These are phyloP conservation scores for Fusarium pseudoanthophilum DNA, from an alignment of 2,329 filamentous ascomycete species.

Conservation along the genomic window DNA sequence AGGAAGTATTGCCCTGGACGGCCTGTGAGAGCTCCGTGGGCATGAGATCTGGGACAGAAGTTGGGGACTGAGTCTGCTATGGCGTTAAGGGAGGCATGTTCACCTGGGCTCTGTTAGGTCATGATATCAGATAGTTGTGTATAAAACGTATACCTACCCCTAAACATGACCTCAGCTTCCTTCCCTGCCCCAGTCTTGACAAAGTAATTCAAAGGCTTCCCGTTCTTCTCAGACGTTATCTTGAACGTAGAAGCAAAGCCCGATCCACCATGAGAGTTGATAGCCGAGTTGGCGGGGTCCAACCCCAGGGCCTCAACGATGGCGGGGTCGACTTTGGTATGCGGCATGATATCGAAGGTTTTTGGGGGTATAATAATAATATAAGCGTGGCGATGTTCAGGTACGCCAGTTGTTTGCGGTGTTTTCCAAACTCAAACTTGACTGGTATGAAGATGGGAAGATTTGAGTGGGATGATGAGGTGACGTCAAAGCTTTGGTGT, in stretches of 20 bases:
- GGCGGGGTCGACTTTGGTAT: constrained; percentile 26
- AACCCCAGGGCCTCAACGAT: constrained; percentile 58
- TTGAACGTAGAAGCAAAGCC: constrained; percentile 77
- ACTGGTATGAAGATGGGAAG: constrained; percentile 1
- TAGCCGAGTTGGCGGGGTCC: constrained; percentile 69
- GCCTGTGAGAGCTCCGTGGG: constrained; percentile 70
- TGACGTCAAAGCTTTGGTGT: constrained; percentile 44
- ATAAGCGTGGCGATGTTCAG: not conserved
- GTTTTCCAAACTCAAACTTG: not conserved
- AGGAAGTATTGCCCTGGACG: constrained; percentile 66
- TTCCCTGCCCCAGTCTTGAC: constrained; percentile 75
- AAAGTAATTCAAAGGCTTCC: constrained; percentile 69
- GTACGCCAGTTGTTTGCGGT: not conserved
- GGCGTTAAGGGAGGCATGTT: constrained; percentile 85
- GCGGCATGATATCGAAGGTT: constrained; percentile 10
- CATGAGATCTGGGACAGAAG: constrained; percentile 80
- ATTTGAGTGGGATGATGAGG: constrained; percentile 39
- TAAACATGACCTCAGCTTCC: constrained; percentile 75
- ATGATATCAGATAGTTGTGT: not conserved
- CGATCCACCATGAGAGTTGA: constrained; percentile 72
- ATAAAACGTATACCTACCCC: constrained; percentile 56
- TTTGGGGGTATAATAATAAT: not conserved
- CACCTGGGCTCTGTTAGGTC: constrained; percentile 62
- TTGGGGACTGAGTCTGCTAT: constrained; percentile 77
- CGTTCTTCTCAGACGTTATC: constrained; percentile 58